A percentile compares a stretch with the other conserved stretches of the same genome.
Conservation (phyloP, 1,284 basidiomycete genomes). For the Xanthoconium separans region DNA sequence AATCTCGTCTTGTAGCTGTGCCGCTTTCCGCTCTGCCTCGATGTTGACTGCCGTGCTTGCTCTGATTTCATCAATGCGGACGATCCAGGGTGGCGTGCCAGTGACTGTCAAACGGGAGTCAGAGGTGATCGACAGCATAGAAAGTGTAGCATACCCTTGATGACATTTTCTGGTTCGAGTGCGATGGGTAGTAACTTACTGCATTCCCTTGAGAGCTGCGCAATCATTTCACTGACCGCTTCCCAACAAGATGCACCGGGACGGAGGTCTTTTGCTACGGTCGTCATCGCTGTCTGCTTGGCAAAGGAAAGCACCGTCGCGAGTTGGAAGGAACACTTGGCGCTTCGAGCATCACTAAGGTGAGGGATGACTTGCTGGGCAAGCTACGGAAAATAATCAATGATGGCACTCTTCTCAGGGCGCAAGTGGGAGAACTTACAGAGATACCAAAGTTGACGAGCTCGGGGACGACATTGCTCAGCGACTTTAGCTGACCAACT, state of each 20-base stretch:
- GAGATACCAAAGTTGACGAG: slow-evolving; percentile 88
- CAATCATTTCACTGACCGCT: slow-evolving; percentile 68
- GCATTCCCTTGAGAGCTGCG: slow-evolving; percentile 69
- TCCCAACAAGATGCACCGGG: slow-evolving; percentile 74
- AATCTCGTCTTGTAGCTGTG: slow-evolving; percentile 85
- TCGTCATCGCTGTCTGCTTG: slow-evolving; percentile 68
- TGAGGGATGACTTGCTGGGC: slow-evolving; percentile 86
- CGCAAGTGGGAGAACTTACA: slow-evolving; percentile 41
- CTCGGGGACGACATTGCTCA: slow-evolving; percentile 74
- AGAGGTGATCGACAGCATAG: background rate
- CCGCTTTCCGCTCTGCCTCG: slow-evolving; percentile 87
- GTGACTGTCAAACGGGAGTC: slow-evolving; percentile 50
- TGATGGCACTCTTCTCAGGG: background rate
- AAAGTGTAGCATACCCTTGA: slow-evolving; percentile 60
- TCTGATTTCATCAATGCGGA: slow-evolving; percentile 86
- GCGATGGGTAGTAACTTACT: slow-evolving; percentile 67
- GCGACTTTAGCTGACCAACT: slow-evolving; percentile 66
- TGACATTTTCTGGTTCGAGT: slow-evolving; percentile 73
- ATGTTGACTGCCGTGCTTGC: slow-evolving; percentile 81
- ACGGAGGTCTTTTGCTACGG: slow-evolving; percentile 67
- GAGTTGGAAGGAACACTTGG: slow-evolving; percentile 77
- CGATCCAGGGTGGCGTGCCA: slow-evolving; percentile 83
- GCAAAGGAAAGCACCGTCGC: slow-evolving; percentile 69
- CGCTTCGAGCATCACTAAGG: slow-evolving; percentile 68
- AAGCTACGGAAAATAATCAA: slow-evolving; percentile 47